A percentile compares a stretch with the other conserved stretches of the same genome.
Conservation (phyloP, 805 yeast genomes). For the Candida qinlingensis region DNA sequence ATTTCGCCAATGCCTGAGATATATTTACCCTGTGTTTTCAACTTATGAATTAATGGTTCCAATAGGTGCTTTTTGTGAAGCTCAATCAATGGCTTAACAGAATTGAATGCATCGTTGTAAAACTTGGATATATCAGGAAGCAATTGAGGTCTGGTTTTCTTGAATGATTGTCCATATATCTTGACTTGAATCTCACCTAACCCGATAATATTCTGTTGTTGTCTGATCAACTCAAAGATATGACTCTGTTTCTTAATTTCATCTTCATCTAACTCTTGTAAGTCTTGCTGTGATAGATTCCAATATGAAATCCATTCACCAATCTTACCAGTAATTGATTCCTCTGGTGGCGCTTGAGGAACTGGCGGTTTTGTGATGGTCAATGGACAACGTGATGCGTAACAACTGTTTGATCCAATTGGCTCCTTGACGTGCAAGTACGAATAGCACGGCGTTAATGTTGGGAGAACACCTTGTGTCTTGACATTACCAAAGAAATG, state of each 20-base stretch:
- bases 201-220: slow-evolving; percentile 65
- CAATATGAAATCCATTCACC: slow-evolving; percentile 65
- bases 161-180: slow-evolving; percentile 43
- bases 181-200: slow-evolving; percentile 62
- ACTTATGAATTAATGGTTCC: slow-evolving; percentile 51
- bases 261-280: slow-evolving; percentile 42
- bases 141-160: slow-evolving; percentile 35
- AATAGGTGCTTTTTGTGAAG: slow-evolving; percentile 50
- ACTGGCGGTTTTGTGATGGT: slow-evolving; percentile 23
- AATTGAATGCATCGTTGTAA: slow-evolving; percentile 50
- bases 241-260: slow-evolving; percentile 67
- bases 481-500: slow-evolving; percentile 26
- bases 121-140: slow-evolving; percentile 50
- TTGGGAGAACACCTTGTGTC: slow-evolving; percentile 39
- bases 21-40: slow-evolving; percentile 60
- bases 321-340: slow-evolving; percentile 21
- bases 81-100: slow-evolving; percentile 50
- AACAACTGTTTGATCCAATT: slow-evolving; percentile 20
- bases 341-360: slow-evolving; percentile 16
- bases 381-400: slow-evolving; percentile 31
- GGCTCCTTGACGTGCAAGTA: slow-evolving; percentile 21
- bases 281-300: slow-evolving; percentile 51
- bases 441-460: slow-evolving; percentile 43
- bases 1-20: slow-evolving; percentile 60
- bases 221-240: slow-evolving; percentile 66